Conservation (phyloP, 495 filamentous ascomycete genomes). For the Delitschia confertaspora region DNA sequence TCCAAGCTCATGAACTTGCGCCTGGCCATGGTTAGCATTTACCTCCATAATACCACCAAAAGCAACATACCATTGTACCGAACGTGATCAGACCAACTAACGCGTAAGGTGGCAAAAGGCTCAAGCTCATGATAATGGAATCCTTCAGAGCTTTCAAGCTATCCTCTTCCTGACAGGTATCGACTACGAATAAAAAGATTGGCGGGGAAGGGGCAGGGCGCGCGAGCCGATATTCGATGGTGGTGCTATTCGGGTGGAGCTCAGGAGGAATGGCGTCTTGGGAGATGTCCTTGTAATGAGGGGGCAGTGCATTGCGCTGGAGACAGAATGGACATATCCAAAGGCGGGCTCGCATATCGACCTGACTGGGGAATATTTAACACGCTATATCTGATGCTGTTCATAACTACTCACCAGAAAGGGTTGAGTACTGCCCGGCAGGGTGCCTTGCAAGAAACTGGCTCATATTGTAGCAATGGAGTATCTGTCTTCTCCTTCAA, state of each 20-base stretch:
- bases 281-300: conserved; percentile 98
- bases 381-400: not conserved
- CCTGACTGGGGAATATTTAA: conserved; percentile 52
- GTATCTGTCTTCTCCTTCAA: conserved; percentile 90
- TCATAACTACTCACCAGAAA: conserved; percentile 60
- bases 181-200: conserved; percentile 95
- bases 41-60: not conserved
- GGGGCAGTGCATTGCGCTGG: conserved; percentile 85
- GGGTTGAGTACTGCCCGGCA: conserved; percentile 96
- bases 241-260: conserved; percentile 86
- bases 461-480: conserved; percentile 89
- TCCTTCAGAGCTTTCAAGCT: conserved; percentile 93
- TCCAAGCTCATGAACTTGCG: conserved; percentile 96
- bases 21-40: conserved; percentile 43
- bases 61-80: conserved; percentile 75
- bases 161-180: conserved; percentile 98
- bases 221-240: conserved; percentile 93
- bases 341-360: conserved; percentile 85
- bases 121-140: conserved; percentile 94
- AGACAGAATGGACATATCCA: conserved; percentile 99
- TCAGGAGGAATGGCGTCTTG: conserved; percentile 90
- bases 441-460: conserved; percentile 91
- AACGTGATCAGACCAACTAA: conserved; percentile 93
- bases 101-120: conserved; percentile 83
- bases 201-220: conserved; percentile 88